Base-by-base conservation (phyloP, 2,329 filamentous ascomycete species). In the Clathrospora elynae region DNA sequence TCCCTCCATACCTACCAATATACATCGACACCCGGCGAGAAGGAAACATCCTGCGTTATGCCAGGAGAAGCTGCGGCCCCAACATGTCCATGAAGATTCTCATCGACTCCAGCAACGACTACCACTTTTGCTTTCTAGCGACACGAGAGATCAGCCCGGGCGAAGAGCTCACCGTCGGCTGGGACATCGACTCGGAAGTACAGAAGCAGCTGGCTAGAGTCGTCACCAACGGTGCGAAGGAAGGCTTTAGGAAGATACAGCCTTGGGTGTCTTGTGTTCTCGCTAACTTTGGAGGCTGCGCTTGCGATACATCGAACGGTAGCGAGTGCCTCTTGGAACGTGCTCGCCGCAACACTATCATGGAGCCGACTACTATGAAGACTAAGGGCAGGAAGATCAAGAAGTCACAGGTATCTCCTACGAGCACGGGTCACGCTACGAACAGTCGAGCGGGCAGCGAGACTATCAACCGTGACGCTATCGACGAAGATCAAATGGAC, bases 81-180 rank as follows among this genome's bases (percentile, higher is more conserved):
- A 99, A 97, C 62, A 83, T 93, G n/a, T 80, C 82, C 20, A 77
- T 97, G 59, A 91, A 93, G 65, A 95, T 91, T 0, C 88, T 90
- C 54, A 81, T 96, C 33, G 88, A 88, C 2, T 85, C 84, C 32
- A 85, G 66, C 42, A 62, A 60, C 38, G 62, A 84, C 1, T 95
- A 92, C 63, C 89, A 93, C 64, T 96, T 97, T 68, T 96, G 92
- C 81, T 85, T 96, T 51, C 83, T 96, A 46, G 90, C 90, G 58
- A 88, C 88, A 57, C 81, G 87, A 38, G 79, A 85, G 24, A 90
- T 97, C 81, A 59, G 88, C 77, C 17, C 80, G 78, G 57, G 81
- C 74, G 38, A 89, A 77, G 88, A 88, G 83, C 62, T 92, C 78
- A 71, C 81, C 70, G 53, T 80, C 79, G 54, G 81, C 75, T 80